Evolutionary conservation across 2,329 filamentous ascomycete species (phyloP), one percentile per base, ranked within the genome.

Genomic region (Cercospora zeina): DNA sequence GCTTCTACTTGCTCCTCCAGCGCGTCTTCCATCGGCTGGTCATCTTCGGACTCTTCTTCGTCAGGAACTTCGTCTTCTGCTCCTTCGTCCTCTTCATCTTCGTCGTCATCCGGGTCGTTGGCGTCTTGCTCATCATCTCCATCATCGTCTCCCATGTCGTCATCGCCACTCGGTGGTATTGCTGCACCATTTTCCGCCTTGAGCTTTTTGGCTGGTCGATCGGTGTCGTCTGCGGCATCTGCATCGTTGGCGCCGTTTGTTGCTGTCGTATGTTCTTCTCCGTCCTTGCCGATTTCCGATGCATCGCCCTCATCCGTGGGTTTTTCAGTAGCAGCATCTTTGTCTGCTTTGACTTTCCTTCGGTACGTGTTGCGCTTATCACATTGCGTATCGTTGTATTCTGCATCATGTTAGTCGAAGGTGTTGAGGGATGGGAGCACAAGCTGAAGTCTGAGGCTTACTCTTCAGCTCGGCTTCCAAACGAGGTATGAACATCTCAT

Each of bases 391-490:
- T 87, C 83, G 72, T 87, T 89, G 80, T 89, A 91, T 73, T 89
- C 87, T 89, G 68, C 16, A 10, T 47, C 10, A 10, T 42, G 63
- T 70, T 59, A 68, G 62, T 54, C 10, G 42, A 27, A 49, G 11
- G 9, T 7, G 3, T 27, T 27, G 13, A 27, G 54, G 16, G 34
- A 11, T 11, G n/a, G 21, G 21, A 56, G 36, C 9, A 21, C 30
- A 21, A 24, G 49, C 30, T 11, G 27, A 50, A 7, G 14, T 37
- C 10, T 21, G 16, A 27, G 8, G 80, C 86, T 53, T 74, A 91
- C 89, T 91, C 45, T 85, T 84, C 73, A 92, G 88, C 75, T 93
- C 90, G 5, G 86, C 87, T 75, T 93, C 88, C 33, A 93, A 79
- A 34, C 86, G 81, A 13, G 85, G 83, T 60, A 91, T 79, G 73